Conservation (phyloP, 805 yeast species). For the Candida krabiensis region DNA sequence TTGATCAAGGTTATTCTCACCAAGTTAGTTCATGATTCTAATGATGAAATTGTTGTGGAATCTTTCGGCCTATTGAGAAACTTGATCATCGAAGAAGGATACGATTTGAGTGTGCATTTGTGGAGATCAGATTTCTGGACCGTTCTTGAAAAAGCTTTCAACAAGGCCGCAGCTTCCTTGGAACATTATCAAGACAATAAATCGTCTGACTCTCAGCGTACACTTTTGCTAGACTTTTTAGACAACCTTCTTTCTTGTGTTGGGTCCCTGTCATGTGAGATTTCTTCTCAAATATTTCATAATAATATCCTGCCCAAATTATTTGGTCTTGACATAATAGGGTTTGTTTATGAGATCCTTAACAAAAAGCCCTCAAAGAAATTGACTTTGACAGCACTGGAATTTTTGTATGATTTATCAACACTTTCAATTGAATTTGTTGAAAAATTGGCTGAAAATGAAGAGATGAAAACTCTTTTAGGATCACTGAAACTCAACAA, state of each 20-base stretch:
- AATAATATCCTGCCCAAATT: constrained; percentile 24
- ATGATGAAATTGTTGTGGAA: constrained; percentile 77
- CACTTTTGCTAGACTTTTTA: constrained; percentile 59
- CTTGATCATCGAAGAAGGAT: constrained; percentile 82
- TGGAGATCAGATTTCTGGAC: constrained; percentile 83
- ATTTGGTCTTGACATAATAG: constrained; percentile 27
- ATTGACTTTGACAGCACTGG: constrained; percentile 21
- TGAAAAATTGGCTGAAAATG: constrained; percentile 18
- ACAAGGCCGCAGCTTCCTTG: constrained; percentile 51
- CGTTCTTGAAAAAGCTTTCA: constrained; percentile 50
- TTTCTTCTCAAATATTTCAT: constrained; percentile 54
- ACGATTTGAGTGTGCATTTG: constrained; percentile 69
- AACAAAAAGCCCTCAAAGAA: constrained; percentile 32
- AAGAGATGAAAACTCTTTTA: constrained; percentile 11
- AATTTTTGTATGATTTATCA: constrained; percentile 32
- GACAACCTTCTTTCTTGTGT: constrained; percentile 73
- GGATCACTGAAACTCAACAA: constrained; percentile 8
- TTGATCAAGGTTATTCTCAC: constrained; percentile 64
- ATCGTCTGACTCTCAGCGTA: constrained; percentile 33
- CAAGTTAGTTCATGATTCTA: constrained; percentile 61
- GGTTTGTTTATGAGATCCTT: constrained; percentile 38
- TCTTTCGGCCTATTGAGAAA: constrained; percentile 80
- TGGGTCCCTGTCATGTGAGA: constrained; percentile 58
- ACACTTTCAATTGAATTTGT: constrained; percentile 30
- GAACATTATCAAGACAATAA: constrained; percentile 35